These are phyloP conservation scores for Stemphylium beticola DNA, from an alignment of 2,329 filamentous ascomycete genomes.

Conservation along the genomic window DNA sequence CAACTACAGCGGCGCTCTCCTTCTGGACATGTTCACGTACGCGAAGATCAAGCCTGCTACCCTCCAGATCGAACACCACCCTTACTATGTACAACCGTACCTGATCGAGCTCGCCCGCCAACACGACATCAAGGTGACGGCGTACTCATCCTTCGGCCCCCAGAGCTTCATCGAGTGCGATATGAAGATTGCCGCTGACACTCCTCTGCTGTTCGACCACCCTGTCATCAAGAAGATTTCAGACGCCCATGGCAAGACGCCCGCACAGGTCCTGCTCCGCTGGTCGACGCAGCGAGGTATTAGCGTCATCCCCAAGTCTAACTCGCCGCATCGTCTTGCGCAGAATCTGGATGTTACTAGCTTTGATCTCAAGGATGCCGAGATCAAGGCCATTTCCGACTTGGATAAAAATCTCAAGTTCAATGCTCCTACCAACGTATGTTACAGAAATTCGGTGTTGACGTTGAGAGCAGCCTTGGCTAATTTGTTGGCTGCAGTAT, in stretches of 20 bases:
- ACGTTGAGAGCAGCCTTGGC: slow-evolving; percentile 1
- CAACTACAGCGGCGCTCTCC: slow-evolving; percentile 46
- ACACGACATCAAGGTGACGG: slow-evolving; percentile 43
- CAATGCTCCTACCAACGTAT: slow-evolving; percentile 45
- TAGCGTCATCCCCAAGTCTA: slow-evolving; percentile 49
- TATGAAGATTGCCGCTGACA: slow-evolving; percentile 42
- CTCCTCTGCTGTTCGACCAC: slow-evolving; percentile 43
- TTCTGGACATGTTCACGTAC: slow-evolving; percentile 64
- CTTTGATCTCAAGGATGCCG: slow-evolving; percentile 39
- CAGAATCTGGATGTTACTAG: slow-evolving; percentile 43
- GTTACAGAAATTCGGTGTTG: slow-evolving; percentile 9
- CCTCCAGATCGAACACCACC: slow-evolving; percentile 49
- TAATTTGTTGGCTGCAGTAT: slow-evolving; percentile 32
- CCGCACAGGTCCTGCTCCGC: slow-evolving; percentile 81
- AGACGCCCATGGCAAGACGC: slow-evolving; percentile 66
- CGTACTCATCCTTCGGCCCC: slow-evolving; percentile 56
- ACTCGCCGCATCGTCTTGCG: slow-evolving; percentile 35
- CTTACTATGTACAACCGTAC: slow-evolving; percentile 45
- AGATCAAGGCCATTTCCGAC: slow-evolving; percentile 40
- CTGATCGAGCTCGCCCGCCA: slow-evolving; percentile 44
- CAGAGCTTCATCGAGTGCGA: slow-evolving; percentile 46
- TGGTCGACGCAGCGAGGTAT: slow-evolving; percentile 78
- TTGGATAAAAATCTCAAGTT: slow-evolving; percentile 43
- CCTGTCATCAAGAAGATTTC: slow-evolving; percentile 72
- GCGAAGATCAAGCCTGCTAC: slow-evolving; percentile 45